These are phyloP conservation scores for Rosa hybrid DNA, from an alignment of 331 rosid genomes.

Conservation along the genomic window DNA sequence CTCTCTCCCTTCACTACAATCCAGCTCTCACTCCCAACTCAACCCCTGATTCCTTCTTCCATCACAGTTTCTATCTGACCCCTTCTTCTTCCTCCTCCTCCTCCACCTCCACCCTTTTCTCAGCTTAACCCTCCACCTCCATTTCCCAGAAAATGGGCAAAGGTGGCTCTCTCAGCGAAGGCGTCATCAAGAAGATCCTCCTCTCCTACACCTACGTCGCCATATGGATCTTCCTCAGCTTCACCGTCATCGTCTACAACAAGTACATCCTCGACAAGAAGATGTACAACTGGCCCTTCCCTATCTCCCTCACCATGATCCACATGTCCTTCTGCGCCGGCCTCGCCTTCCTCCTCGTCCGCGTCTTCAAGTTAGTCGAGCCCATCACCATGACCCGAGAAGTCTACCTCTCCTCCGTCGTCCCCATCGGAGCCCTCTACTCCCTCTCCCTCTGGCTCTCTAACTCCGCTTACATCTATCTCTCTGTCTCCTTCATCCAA, in stretches of 20 bases:
- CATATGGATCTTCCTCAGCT: constrained; percentile 85
- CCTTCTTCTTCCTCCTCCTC: neutral
- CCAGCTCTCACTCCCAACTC: constrained; percentile 19
- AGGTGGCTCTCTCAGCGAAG: constrained; percentile 70
- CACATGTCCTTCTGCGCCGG: constrained; percentile 87
- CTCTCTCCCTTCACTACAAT: neutral
- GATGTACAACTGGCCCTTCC: constrained; percentile 90
- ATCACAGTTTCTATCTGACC: constrained; percentile 1
- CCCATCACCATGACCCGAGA: constrained; percentile 72
- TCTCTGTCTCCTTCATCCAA: constrained; percentile 89
- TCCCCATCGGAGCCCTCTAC: constrained; percentile 90
- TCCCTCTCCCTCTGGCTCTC: constrained; percentile 90
- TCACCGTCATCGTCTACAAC: constrained; percentile 94
- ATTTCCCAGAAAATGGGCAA: constrained; percentile 56
- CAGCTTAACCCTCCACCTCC: constrained; percentile 2
- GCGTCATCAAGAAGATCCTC: constrained; percentile 71
- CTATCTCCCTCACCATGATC: constrained; percentile 88
- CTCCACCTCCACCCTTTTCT: neutral
- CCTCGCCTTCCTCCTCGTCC: constrained; percentile 67
- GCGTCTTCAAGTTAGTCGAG: constrained; percentile 65
- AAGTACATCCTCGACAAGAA: constrained; percentile 91
- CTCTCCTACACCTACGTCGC: constrained; percentile 80
- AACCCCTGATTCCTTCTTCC: neutral
- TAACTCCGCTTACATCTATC: constrained; percentile 89
- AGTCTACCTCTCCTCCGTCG: constrained; percentile 71